Base-by-base conservation (phyloP, 352 stramenopile species). In the Plasmopara muralis region DNA sequence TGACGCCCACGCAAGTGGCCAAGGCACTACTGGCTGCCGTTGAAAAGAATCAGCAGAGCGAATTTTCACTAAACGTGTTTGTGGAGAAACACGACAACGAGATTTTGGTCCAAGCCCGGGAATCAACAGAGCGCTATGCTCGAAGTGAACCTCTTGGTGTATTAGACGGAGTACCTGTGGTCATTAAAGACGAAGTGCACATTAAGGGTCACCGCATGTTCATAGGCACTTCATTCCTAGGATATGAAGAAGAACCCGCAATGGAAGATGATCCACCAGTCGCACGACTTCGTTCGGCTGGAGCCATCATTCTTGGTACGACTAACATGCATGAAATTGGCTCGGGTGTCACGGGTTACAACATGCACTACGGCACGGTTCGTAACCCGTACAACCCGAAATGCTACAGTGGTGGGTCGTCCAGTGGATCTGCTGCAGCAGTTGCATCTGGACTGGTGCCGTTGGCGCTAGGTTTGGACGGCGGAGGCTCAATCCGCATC, bases 311-410 rank as follows among this genome's bases (percentile, higher is more conserved):
- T 45, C 53, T 96, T 8, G 87, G 87, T 34, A 87, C 77, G 20
- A 95, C 86, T 43, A 93, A 95, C 61, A 93, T 95, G 82, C 77
- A 94, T 62, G 87, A 97, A 56, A 65, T 93, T 47, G 89, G 89
- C 7, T 69, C 60, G 0, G 70, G 79, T 37, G 63, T 85, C 52
- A 88, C 76, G 39, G 83, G 79, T n/a, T 88, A 85, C 65, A 93
- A 90, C 57, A 80, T 83, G 66, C 64, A 78, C 31, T 69, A 82
- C 41, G 83, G 83, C 34, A 86, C 72, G 1, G 65, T 79, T 10
- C 77, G 70, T 39, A 97, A 97, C 50, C 86, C 92, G 30, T 89
- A 96, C 60, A 86, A 94, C 57, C 64, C 68, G 0, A 65, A 77
- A 34, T 74, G 86, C 52, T 95, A 95, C 65, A 80, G 84, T 33